These are phyloP conservation scores for Diutina sp. DNA, from an alignment of 1,139 yeast species.

Conservation along the genomic window DNA sequence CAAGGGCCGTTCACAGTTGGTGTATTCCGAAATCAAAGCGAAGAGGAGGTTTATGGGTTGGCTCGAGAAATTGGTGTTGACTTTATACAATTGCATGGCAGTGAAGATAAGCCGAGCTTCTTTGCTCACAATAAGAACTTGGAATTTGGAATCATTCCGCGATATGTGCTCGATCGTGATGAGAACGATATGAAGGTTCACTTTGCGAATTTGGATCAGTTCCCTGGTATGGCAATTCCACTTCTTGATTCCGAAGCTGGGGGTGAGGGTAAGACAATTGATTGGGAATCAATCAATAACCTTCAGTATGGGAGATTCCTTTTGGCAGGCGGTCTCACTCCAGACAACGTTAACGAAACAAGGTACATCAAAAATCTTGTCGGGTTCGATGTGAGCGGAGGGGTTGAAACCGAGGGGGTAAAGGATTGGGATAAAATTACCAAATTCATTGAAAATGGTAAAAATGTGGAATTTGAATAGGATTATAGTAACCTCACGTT, in stretches of 20 bases:
- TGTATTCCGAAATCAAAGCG: conserved; percentile 74
- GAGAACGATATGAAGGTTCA: conserved; percentile 11
- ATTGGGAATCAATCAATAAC: conserved; percentile 39
- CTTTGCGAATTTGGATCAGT: conserved; percentile 5
- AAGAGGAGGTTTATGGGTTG: conserved; percentile 41
- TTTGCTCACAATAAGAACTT: conserved; percentile 20
- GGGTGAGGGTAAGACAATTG: conserved; percentile 73
- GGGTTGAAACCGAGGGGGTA: conserved; percentile 30
- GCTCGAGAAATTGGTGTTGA: conserved; percentile 46
- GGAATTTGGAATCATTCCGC: conserved; percentile 53
- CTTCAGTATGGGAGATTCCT: conserved; percentile 36
- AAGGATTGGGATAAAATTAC: neutral
- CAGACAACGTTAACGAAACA: conserved; percentile 55
- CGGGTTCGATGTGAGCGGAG: conserved; percentile 94
- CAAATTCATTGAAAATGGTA: neutral
- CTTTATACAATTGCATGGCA: conserved; percentile 82
- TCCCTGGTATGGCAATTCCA: conserved; percentile 20
- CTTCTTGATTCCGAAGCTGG: conserved; percentile 83
- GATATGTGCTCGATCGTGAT: conserved; percentile 56
- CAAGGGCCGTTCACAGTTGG: conserved; percentile 76
- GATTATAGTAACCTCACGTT: too few relatives aligned
- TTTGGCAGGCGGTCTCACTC: conserved; percentile 83
- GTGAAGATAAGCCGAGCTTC: conserved; percentile 52
- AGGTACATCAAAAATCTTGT: conserved; percentile 34
- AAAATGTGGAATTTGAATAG: neutral